phyloP scores from a whole-genome alignment of 2,329 filamentous ascomycete genomes.

The Massarina eburnea region DNA sequence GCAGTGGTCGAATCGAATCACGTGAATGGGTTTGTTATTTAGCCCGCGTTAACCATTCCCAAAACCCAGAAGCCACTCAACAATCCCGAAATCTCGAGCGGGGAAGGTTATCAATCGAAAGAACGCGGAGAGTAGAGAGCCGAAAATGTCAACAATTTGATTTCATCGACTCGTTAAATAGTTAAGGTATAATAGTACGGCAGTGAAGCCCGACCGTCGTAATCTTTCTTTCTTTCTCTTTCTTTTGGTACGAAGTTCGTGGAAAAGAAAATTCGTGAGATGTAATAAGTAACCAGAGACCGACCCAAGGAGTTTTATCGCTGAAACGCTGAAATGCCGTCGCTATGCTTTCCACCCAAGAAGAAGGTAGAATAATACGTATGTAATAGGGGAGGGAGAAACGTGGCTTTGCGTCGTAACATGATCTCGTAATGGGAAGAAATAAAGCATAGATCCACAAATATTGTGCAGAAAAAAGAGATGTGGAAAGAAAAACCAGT shows the following conservation, averaged over 20 bases:
- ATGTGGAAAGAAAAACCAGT: conserved; percentile 2
- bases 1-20: too few relatives aligned
- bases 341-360: conserved; percentile 36
- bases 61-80: too few relatives aligned
- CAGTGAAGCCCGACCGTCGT: conserved; percentile 15
- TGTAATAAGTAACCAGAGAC: conserved; percentile 5
- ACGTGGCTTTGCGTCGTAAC: conserved; percentile 12
- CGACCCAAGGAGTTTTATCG: conserved; percentile 17
- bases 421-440: conserved; percentile 11
- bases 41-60: too few relatives aligned
- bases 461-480: too few relatives aligned
- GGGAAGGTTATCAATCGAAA: too few relatives aligned
- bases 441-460: too few relatives aligned
- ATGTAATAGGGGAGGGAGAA: conserved; percentile 13
- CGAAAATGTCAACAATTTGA: neutral
- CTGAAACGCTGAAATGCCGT: conserved; percentile 39
- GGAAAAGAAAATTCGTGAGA: conserved; percentile 4
- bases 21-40: too few relatives aligned
- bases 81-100: too few relatives aligned
- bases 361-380: conserved; percentile 12
- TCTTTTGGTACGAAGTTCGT: neutral
- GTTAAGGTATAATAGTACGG: conserved; percentile 11
- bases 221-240: conserved; percentile 13
- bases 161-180: conserved; percentile 16
- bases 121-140: neutral